Percentiles rank a stretch among this genome's conserved stretches.
Evolutionary conservation across 805 yeast species (phyloP).

Genomic region (Cyberlindnera maritima): DNA sequence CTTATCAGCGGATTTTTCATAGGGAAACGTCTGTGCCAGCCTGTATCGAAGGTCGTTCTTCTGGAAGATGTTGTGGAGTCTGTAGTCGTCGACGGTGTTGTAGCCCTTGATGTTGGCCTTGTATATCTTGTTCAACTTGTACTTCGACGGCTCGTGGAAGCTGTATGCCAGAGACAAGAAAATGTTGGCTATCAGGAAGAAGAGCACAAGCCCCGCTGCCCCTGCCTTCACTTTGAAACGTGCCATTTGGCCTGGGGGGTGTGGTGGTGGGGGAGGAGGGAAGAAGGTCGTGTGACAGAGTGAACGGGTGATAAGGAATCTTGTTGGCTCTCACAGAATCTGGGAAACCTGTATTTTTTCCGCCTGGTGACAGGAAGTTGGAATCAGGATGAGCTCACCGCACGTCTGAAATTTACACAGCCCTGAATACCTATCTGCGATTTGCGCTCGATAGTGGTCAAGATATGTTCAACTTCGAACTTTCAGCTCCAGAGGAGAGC

Average conservation of each 20-base stretch:
- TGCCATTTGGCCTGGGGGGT: too few relatives aligned
- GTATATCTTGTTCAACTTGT: neutral
- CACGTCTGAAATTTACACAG: neutral
- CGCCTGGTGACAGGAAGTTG: too few relatives aligned
- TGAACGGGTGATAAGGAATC: too few relatives aligned
- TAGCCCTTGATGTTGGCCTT: constrained; percentile 9
- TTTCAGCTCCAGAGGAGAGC: too few relatives aligned
- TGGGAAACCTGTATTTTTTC: neutral
- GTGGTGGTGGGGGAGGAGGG: too few relatives aligned
- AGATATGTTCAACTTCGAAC: too few relatives aligned
- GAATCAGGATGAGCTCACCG: neutral
- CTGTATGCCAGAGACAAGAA: constrained; percentile 5
- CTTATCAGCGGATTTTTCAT: constrained; percentile 7
- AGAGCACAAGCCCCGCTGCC: neutral
- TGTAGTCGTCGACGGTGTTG: constrained; percentile 13
- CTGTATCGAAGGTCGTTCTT: constrained; percentile 10
- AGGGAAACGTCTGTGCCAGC: constrained; percentile 17
- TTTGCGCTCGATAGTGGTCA: too few relatives aligned
- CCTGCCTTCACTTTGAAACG: constrained; percentile 3
- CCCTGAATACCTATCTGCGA: neutral
- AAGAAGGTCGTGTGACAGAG: too few relatives aligned
- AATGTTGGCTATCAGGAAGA: constrained; percentile 1
- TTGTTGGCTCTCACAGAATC: too few relatives aligned
- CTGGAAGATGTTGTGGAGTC: constrained; percentile 8
- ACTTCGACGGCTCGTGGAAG: constrained; percentile 11